Conservation (phyloP, 768 basidiomycete species). For the Agaricus sinodeliciosus region DNA sequence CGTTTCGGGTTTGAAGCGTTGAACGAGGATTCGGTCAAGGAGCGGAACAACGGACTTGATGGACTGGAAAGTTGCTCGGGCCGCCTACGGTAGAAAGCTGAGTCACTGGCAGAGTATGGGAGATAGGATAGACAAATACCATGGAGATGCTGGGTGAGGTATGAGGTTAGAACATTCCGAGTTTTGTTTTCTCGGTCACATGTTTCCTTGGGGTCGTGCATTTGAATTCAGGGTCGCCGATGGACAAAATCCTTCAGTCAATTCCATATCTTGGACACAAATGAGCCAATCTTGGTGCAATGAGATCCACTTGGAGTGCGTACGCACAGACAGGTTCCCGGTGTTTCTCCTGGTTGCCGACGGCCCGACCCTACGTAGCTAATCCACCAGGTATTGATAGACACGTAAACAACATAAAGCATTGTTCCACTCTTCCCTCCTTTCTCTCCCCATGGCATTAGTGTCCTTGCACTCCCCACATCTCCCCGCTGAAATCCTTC, state of each 20-base stretch:
- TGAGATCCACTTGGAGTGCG: too few species aligned
- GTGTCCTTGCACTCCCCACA: background rate
- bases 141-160: background rate
- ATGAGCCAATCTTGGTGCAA: too few species aligned
- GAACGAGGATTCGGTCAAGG: slow-evolving; percentile 94
- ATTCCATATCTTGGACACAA: too few species aligned
- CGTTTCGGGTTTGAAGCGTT: slow-evolving; percentile 94
- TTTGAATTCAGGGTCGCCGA: background rate
- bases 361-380: background rate
- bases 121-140: background rate
- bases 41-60: slow-evolving; percentile 89
- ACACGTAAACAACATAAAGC: background rate
- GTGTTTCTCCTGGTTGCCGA: background rate
- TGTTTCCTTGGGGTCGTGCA: background rate
- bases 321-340: background rate
- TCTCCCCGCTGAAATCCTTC: slow-evolving; percentile 4
- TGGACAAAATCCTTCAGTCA: too few species aligned
- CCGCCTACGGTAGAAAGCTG: slow-evolving; percentile 40
- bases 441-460: background rate
- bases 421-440: background rate
- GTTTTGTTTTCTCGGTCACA: slow-evolving; percentile 5
- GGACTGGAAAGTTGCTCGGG: slow-evolving; percentile 91
- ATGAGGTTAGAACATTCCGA: background rate
- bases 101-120: background rate
- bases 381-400: background rate